Percentiles rank a stretch among this genome's conserved stretches.
These are phyloP conservation scores for Moricandia moricandioides DNA, from an alignment of 345 rosid species.

Conservation along the genomic window DNA sequence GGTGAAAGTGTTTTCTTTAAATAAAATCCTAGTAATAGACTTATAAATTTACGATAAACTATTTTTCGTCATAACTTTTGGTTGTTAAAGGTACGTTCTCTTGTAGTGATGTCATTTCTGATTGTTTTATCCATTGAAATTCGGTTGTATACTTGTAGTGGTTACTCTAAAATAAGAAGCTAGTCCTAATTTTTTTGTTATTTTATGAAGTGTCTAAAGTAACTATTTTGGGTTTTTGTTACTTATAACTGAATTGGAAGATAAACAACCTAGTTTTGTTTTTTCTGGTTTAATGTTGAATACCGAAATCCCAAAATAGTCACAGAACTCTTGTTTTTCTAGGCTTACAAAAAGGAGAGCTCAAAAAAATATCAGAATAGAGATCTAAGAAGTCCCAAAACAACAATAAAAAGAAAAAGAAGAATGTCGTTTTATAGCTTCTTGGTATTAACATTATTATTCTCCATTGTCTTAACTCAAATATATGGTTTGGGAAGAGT, in stretches of 20 bases:
- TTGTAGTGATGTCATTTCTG: no score
- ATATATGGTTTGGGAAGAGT: conserved; percentile 20
- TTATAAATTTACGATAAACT: no score
- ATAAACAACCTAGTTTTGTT: neutral
- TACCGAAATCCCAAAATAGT: conserved; percentile 15
- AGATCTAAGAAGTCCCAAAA: neutral
- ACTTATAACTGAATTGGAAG: neutral
- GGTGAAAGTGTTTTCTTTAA: no score
- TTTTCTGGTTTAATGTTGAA: conserved; percentile 2
- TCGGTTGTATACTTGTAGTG: no score
- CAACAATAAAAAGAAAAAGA: neutral
- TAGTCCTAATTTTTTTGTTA: neutral
- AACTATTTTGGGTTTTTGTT: neutral
- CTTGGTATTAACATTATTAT: conserved; percentile 3
- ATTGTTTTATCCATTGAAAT: no score
- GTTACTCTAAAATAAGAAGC: conserved; percentile 15
- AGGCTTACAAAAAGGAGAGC: conserved; percentile 13
- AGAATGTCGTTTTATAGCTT: conserved; percentile 22
- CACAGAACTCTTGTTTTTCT: conserved; percentile 7
- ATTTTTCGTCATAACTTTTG: no score
- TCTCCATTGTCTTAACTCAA: conserved; percentile 8
- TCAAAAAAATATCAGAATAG: neutral
- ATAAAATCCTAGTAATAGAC: no score
- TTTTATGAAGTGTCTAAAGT: neutral
- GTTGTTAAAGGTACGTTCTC: no score